Percentiles rank a stretch among this genome's conserved stretches.
Evolutionary conservation across 495 filamentous ascomycete species (phyloP).

Genomic region (Paragyromitra xinjiangensis): DNA sequence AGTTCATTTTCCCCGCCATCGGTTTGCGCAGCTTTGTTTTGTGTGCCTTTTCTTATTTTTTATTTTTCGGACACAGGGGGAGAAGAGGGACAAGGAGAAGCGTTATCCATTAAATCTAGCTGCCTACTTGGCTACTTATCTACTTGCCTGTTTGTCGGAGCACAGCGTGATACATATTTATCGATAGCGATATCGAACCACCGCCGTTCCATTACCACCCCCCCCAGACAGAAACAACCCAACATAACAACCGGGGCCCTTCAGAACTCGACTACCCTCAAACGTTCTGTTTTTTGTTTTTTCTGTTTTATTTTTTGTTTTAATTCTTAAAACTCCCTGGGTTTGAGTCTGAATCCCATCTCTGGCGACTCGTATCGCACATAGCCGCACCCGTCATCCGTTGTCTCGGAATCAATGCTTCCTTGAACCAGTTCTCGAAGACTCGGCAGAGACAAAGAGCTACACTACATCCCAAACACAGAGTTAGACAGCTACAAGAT

Average conservation of each 20-base stretch:
- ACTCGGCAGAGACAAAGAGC: constrained; percentile 42
- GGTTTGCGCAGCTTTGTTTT: constrained; percentile 7
- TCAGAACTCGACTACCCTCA: constrained; percentile 31
- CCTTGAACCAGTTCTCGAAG: constrained; percentile 48
- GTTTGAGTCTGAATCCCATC: constrained; percentile 35
- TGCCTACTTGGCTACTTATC: constrained; percentile 29
- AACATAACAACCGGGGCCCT: constrained; percentile 9
- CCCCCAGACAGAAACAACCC: constrained; percentile 21
- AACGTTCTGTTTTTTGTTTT: constrained; percentile 32
- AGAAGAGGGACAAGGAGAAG: constrained; percentile 2
- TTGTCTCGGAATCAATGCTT: constrained; percentile 50
- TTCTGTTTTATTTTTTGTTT: constrained; percentile 6
- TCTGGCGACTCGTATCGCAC: constrained; percentile 34
- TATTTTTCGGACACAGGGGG: constrained; percentile 9
- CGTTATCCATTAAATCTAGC: constrained; percentile 23
- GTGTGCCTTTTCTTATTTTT: constrained; percentile 19
- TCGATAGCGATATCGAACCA: constrained; percentile 41
- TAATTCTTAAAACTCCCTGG: constrained; percentile 24
- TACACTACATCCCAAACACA: neutral
- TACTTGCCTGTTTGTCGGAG: constrained; percentile 14
- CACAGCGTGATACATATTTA: constrained; percentile 22
- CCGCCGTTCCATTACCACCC: neutral
- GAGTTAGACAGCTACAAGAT: constrained; percentile 20
- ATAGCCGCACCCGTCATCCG: constrained; percentile 44
- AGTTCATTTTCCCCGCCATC: constrained; percentile 19